phyloP scores from a whole-genome alignment of 345 rosid genomes.

The Lenwebbia sp. region DNA sequence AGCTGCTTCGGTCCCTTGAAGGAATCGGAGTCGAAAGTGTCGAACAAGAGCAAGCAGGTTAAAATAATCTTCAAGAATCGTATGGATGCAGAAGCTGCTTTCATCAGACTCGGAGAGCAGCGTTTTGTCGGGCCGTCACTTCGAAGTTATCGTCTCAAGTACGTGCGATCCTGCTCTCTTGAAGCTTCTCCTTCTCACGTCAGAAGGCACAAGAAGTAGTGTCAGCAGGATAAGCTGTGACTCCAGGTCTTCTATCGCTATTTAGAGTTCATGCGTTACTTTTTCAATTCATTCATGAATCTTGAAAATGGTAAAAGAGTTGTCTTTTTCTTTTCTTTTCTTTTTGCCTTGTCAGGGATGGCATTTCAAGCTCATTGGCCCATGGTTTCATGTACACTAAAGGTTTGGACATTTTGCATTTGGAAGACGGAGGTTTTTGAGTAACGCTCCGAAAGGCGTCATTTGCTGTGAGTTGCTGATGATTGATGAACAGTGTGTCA shows the following conservation, averaged over 20 bases:
- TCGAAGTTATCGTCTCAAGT: neutral
- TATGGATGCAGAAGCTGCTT: constrained; percentile 50
- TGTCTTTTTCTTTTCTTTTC: neutral
- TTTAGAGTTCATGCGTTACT: neutral
- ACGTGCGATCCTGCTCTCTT: neutral
- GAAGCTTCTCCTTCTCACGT: neutral
- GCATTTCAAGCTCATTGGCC: neutral
- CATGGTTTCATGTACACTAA: neutral
- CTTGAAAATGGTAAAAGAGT: neutral
- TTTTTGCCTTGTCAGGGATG: neutral
- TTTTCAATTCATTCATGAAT: neutral
- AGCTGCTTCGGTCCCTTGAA: constrained; percentile 35
- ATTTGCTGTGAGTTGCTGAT: neutral
- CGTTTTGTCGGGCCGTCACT: constrained; percentile 54
- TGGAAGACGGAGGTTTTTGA: neutral
- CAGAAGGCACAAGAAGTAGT: neutral
- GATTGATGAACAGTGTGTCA: neutral
- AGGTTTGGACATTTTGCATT: neutral
- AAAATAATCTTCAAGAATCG: constrained; percentile 41
- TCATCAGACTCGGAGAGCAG: constrained; percentile 54
- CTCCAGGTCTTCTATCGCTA: neutral
- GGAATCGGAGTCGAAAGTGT: constrained; percentile 33
- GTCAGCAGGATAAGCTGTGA: neutral
- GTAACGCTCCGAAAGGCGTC: neutral
- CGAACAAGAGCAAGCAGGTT: constrained; percentile 39